These are phyloP conservation scores for Colletotrichum sansevieriae DNA, from an alignment of 2,329 filamentous ascomycete genomes.

Conservation along the genomic window DNA sequence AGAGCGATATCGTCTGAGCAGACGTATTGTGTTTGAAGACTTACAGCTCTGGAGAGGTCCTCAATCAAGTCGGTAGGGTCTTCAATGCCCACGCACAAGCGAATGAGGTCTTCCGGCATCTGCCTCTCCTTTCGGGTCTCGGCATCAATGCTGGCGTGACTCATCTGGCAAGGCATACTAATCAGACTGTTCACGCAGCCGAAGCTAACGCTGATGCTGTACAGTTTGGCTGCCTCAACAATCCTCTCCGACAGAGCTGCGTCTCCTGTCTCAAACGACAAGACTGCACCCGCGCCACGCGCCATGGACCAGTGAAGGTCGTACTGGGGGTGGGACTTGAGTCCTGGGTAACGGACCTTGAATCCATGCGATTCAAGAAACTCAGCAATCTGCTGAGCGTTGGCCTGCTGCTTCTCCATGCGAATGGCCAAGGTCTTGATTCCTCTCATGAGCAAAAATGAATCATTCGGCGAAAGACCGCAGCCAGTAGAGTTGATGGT, in stretches of 20 bases:
- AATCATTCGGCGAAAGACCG: constrained; percentile 93
- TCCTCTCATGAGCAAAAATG: constrained; percentile 93
- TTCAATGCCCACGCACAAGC: constrained; percentile 96
- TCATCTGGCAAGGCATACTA: constrained; percentile 99
- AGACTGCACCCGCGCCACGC: constrained; percentile 90
- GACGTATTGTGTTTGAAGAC: constrained; percentile 53
- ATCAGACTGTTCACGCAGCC: constrained; percentile 98
- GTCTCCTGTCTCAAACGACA: constrained; percentile 96
- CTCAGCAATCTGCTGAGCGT: constrained; percentile 89
- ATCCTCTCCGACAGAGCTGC: constrained; percentile 87
- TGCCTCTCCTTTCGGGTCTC: constrained; percentile 90
- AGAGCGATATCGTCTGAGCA: neutral
- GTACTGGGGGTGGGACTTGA: constrained; percentile 96
- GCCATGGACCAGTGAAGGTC: constrained; percentile 97
- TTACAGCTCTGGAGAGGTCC: constrained; percentile 89
- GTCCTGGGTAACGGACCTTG: constrained; percentile 92
- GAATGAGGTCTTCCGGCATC: constrained; percentile 96
- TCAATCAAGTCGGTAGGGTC: constrained; percentile 93
- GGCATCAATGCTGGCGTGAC: constrained; percentile 96
- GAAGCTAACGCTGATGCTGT: constrained; percentile 97
- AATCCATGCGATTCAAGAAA: constrained; percentile 94
- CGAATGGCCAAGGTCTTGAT: constrained; percentile 97
- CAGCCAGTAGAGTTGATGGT: constrained; percentile 97
- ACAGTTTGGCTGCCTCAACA: constrained; percentile 91
- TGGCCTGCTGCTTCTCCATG: constrained; percentile 98